phyloP scores from a whole-genome alignment of 2,329 filamentous ascomycete genomes.

The Macrophomina pseudophaseolina region DNA sequence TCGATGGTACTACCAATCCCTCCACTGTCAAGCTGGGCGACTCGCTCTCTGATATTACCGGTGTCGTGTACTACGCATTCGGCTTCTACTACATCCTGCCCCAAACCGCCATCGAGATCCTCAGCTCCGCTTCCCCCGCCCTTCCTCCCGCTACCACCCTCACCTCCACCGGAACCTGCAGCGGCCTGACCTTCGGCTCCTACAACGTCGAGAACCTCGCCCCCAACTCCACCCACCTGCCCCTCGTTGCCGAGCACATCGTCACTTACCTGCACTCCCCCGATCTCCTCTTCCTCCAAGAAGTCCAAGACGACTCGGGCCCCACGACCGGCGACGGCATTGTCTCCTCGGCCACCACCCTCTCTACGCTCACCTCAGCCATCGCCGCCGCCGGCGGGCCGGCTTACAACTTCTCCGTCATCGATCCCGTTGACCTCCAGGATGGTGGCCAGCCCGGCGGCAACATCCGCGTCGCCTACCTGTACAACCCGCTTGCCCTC shows the following conservation, averaged over 20 bases:
- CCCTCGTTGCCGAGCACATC: constrained; percentile 68
- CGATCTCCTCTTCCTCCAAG: constrained; percentile 71
- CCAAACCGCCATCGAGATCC: constrained; percentile 60
- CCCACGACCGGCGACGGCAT: constrained; percentile 62
- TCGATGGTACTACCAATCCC: constrained; percentile 69
- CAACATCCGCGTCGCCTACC: constrained; percentile 73
- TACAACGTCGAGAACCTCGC: constrained; percentile 75
- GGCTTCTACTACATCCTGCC: constrained; percentile 74
- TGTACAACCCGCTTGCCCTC: constrained; percentile 67
- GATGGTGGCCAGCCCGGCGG: constrained; percentile 71
- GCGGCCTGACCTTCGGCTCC: constrained; percentile 65
- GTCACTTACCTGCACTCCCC: constrained; percentile 67
- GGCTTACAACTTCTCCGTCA: constrained; percentile 52
- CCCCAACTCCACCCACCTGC: constrained; percentile 61
- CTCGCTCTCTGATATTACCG: constrained; percentile 67
- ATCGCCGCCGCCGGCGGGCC: constrained; percentile 43
- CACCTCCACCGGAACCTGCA: constrained; percentile 61
- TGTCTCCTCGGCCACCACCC: constrained; percentile 30
- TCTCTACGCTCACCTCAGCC: constrained; percentile 34
- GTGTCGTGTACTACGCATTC: constrained; percentile 68
- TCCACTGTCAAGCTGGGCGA: constrained; percentile 68
- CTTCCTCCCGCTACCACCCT: constrained; percentile 60
- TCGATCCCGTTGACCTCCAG: constrained; percentile 1
- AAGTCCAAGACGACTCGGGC: constrained; percentile 72
- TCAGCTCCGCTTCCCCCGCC: constrained; percentile 50